Evolutionary conservation across 768 basidiomycete species (phyloP).

Genomic region (Lactifluus piperatus): DNA sequence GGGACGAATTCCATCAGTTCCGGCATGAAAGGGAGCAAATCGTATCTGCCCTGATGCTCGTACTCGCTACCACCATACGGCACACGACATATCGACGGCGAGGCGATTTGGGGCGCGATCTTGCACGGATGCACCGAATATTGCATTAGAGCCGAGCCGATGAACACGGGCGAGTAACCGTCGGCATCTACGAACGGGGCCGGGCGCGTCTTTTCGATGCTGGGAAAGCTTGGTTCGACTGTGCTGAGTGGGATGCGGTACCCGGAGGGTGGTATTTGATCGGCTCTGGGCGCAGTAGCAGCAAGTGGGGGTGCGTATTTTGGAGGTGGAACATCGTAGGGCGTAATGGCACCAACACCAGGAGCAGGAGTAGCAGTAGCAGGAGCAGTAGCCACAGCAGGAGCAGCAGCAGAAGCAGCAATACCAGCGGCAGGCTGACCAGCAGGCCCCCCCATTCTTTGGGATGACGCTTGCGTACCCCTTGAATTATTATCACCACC

Average conservation of each 20-base stretch:
- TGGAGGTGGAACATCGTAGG: constrained; percentile 8
- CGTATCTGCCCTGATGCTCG: constrained; percentile 57
- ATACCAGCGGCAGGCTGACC: no score
- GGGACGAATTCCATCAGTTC: constrained; percentile 68
- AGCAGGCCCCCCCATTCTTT: no score
- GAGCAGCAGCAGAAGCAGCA: no score
- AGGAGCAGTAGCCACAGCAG: no score
- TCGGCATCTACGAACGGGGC: constrained; percentile 52
- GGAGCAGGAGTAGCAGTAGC: no score
- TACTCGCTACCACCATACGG: constrained; percentile 57
- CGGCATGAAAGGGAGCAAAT: constrained; percentile 62
- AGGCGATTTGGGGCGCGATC: constrained; percentile 44
- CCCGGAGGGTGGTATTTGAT: constrained; percentile 52
- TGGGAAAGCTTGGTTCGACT: constrained; percentile 36
- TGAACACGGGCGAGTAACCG: constrained; percentile 48
- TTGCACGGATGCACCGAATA: constrained; percentile 78
- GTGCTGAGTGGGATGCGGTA: constrained; percentile 50
- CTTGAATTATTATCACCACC: background rate
- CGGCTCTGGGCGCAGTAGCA: background rate
- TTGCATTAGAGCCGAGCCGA: constrained; percentile 64
- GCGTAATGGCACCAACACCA: background rate
- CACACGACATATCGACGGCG: constrained; percentile 37
- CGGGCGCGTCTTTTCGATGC: constrained; percentile 32
- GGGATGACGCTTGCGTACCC: constrained; percentile 5
- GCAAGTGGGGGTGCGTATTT: background rate